Percentiles rank a stretch among this genome's conserved stretches.
Evolutionary conservation across 73 alveolate species (phyloP).

Genomic region (Urostyla sp.): DNA sequence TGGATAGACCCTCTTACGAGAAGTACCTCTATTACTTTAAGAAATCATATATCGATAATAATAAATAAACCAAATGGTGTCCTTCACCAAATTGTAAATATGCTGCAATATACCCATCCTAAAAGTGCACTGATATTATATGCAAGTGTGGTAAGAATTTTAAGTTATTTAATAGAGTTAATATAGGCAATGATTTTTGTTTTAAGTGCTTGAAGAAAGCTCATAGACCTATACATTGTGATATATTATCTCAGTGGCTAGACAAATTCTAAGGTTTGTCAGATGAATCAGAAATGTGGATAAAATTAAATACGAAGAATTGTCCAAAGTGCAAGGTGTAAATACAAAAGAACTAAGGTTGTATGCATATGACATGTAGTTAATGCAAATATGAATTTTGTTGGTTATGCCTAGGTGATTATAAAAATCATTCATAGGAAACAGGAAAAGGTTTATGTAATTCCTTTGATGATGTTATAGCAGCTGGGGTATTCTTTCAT

Average conservation of each 20-base stretch:
- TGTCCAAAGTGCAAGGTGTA: constrained; percentile 97
- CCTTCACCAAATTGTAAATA: constrained; percentile 88
- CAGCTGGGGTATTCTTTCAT: constrained; percentile 4
- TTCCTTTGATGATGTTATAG: constrained; percentile 52
- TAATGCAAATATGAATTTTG: constrained; percentile 93
- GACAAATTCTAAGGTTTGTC: neutral
- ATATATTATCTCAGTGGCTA: constrained; percentile 81
- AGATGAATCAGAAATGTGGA: constrained; percentile 64
- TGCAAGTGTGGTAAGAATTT: constrained; percentile 80
- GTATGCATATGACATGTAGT: constrained; percentile 95
- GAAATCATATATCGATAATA: constrained; percentile 81
- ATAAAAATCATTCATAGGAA: constrained; percentile 69
- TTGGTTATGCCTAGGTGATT: constrained; percentile 92
- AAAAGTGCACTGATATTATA: constrained; percentile 77
- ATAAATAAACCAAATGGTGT: constrained; percentile 80
- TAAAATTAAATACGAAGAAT: constrained; percentile 74
- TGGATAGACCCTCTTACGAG: neutral
- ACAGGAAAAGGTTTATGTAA: constrained; percentile 65
- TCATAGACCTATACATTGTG: constrained; percentile 90
- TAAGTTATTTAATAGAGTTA: too few relatives aligned
- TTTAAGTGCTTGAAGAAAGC: constrained; percentile 87
- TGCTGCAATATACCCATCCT: constrained; percentile 77
- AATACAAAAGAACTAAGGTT: constrained; percentile 96
- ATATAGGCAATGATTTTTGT: constrained; percentile 68
- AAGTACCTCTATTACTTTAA: constrained; percentile 60